phyloP scores from a whole-genome alignment of 2,329 filamentous ascomycete genomes.

The Stemphylium lycopersici region DNA sequence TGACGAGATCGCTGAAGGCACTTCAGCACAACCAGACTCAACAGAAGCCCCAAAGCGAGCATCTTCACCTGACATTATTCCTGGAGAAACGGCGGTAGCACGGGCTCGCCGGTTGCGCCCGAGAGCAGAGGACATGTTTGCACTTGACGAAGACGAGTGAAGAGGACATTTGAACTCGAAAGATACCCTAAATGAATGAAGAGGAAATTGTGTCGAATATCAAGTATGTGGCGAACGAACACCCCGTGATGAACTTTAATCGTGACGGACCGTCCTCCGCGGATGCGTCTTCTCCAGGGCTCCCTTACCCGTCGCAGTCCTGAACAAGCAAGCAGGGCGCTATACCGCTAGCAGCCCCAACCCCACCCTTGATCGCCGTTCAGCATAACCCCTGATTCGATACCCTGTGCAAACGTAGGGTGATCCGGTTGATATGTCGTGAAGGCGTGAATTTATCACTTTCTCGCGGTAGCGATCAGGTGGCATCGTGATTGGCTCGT shows the following conservation, averaged over 20 bases:
- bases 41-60: conserved; percentile 1
- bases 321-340: conserved; percentile 3
- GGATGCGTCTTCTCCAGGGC: background rate
- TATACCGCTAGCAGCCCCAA: conserved; percentile 10
- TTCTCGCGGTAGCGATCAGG: conserved; percentile 3
- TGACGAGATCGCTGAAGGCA: background rate
- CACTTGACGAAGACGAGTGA: conserved; percentile 30
- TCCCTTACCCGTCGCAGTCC: background rate
- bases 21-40: background rate
- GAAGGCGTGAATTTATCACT: background rate
- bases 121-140: conserved; percentile 50
- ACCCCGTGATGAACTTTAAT: too few relatives aligned
- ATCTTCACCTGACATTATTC: conserved; percentile 16
- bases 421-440: background rate
- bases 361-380: conserved; percentile 17
- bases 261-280: background rate
- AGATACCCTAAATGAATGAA: conserved; percentile 12
- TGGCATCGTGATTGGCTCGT: conserved; percentile 17
- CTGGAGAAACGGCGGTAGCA: conserved; percentile 45
- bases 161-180: background rate
- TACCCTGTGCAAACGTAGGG: background rate
- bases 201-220: background rate
- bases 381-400: conserved; percentile 15
- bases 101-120: conserved; percentile 44
- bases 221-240: background rate